Conservation (phyloP, 192 early-diverging fungal species). For the Gonapodya sp. region DNA sequence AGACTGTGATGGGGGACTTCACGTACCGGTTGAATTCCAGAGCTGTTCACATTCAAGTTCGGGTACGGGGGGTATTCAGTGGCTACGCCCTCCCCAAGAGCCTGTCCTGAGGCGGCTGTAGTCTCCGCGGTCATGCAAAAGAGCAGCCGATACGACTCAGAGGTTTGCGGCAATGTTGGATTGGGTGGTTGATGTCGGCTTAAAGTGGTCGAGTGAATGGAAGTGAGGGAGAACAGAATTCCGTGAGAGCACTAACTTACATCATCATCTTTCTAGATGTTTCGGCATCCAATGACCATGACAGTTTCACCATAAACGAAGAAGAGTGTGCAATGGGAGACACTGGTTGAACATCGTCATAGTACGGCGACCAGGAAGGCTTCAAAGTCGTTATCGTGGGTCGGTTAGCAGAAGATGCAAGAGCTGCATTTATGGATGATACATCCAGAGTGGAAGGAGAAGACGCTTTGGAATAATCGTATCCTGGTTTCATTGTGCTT, state of each 20-base stretch:
- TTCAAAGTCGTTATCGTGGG: background rate
- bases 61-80: slow-evolving; percentile 7
- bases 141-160: background rate
- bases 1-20: background rate
- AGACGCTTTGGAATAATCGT: background rate
- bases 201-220: background rate
- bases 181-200: background rate
- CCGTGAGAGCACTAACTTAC: background rate
- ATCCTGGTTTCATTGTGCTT: background rate
- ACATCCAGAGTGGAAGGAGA: background rate
- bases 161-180: background rate
- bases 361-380: background rate
- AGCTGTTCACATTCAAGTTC: background rate
- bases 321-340: background rate
- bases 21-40: background rate
- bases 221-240: background rate
- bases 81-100: background rate
- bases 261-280: background rate
- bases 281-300: background rate
- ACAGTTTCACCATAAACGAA: background rate
- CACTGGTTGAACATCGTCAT: background rate
- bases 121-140: background rate
- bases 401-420: background rate
- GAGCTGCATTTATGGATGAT: too few relatives aligned
- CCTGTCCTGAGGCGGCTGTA: background rate